Conservation (phyloP, 352 stramenopile genomes). For the Phytophthora macrochlamydospora region DNA sequence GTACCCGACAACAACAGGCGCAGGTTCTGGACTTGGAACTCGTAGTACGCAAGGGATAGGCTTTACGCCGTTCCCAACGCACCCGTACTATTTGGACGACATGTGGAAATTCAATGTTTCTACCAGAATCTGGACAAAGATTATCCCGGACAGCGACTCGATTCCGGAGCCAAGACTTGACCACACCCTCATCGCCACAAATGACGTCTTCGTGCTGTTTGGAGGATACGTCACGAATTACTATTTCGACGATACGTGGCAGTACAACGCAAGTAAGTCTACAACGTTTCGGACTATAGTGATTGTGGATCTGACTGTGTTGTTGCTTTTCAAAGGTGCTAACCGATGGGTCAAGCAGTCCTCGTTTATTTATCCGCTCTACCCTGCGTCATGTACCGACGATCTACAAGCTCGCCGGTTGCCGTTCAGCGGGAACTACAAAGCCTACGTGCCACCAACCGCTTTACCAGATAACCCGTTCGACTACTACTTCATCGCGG, state of each 20-base stretch:
- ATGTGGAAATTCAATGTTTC: conserved; percentile 95
- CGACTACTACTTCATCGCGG: conserved; percentile 73
- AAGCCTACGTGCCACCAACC: conserved; percentile 41
- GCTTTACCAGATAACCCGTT: conserved; percentile 40
- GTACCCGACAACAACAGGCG: conserved; percentile 89
- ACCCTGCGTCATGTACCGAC: conserved; percentile 91
- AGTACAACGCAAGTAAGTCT: conserved; percentile 92
- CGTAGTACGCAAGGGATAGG: conserved; percentile 50
- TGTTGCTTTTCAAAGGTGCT: conserved; percentile 32
- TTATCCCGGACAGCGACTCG: conserved; percentile 36
- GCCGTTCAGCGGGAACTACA: conserved; percentile 80
- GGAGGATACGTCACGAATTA: conserved; percentile 94
- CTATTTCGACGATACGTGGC: conserved; percentile 96
- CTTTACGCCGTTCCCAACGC: conserved; percentile 90
- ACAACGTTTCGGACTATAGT: not conserved
- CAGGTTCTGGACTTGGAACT: conserved; percentile 76
- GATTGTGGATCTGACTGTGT: not conserved
- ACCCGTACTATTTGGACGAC: conserved; percentile 94
- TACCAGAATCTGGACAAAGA: conserved; percentile 80
- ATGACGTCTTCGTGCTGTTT: conserved; percentile 91
- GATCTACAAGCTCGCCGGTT: conserved; percentile 71
- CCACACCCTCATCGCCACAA: conserved; percentile 77
- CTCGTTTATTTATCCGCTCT: conserved; percentile 91
- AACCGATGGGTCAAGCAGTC: conserved; percentile 91
- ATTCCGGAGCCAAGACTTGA: conserved; percentile 79